Base-by-base conservation (phyloP, 1,139 yeast genomes). In the Hansenula sp. region DNA sequence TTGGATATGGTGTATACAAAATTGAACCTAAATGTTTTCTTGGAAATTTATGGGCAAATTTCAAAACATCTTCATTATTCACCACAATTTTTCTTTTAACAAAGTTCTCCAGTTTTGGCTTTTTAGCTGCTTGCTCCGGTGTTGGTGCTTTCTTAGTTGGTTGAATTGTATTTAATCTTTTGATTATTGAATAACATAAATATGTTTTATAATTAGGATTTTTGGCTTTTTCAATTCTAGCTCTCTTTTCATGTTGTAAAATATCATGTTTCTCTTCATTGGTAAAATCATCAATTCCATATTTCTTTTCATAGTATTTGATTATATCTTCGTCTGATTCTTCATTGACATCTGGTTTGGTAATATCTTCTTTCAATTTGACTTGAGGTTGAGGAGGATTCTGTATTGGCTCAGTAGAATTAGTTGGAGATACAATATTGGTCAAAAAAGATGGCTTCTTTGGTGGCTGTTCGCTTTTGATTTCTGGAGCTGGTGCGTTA, bases 21-120 rank as follows among this genome's bases (percentile, higher is more conserved):
- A 84, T 60, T 1, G 81, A 69, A 0, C 92, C 92, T 28, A 86
- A 61, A 42, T 71, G 72, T 32, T 62, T 68, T 34, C 84, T 64
- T 12, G 73, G 68, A 32, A 74, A 70, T 38, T 66, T 64, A 10
- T 63, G 51, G 1, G 81, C 68, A 11, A 69, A 57, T n/a, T 66
- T 69, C 0, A 69, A 48, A 1, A 78, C 79, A 29, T 73, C 74
- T 14, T 56, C 49, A 42, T 68, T 75, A 46, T 70, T 59, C 16
- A 80, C 65, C 1, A 56, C 56, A 4, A 64, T 49, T 26, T 55
- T 50, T 20, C 43, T 46, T 40, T 47, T 47, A 11, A 39, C 40
- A 18, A 46, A 43, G 32, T 43, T 8, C 29, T n/a, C 27, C 19
- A 11, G 3, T 13, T 24, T 22, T 26, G 9, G 19, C 13, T 29